Conservation (phyloP, 768 basidiomycete species). For the Gyrodon lividus region DNA sequence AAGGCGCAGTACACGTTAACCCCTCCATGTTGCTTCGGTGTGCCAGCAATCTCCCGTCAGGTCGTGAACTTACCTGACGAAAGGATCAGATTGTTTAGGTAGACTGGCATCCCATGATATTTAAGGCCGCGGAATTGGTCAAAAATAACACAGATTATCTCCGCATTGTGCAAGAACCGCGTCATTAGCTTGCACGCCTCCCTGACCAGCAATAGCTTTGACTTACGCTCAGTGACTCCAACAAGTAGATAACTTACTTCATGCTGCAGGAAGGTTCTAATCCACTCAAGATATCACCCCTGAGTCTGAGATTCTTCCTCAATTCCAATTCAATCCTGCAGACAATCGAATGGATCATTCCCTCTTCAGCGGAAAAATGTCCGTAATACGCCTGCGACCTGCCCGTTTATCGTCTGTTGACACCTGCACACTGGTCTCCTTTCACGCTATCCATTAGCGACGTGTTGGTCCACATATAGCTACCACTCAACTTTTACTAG, state of each 20-base stretch:
- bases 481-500: neutral
- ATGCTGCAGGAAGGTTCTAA: slow-evolving; percentile 24
- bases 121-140: too few species aligned
- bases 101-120: too few species aligned
- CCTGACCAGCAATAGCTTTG: slow-evolving; percentile 1
- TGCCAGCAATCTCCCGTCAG: too few species aligned
- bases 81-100: too few species aligned
- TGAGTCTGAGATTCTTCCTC: slow-evolving; percentile 21
- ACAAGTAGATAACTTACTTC: slow-evolving; percentile 10
- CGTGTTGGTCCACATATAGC: neutral
- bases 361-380: slow-evolving; percentile 17
- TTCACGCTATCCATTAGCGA: slow-evolving; percentile 2
- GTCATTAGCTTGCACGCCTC: neutral
- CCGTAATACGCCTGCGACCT: slow-evolving; percentile 10
- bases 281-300: slow-evolving; percentile 25
- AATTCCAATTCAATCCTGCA: slow-evolving; percentile 26
- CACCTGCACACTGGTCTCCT: slow-evolving; percentile 6
- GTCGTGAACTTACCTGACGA: too few species aligned
- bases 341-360: slow-evolving; percentile 11
- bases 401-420: slow-evolving; percentile 6
- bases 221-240: slow-evolving; percentile 12
- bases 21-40: too few species aligned
- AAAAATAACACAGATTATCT: too few species aligned
- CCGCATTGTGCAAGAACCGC: too few species aligned
- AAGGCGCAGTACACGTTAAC: too few species aligned